These are phyloP conservation scores for Globisporangium orthogonon DNA, from an alignment of 352 stramenopile genomes.

Conservation along the genomic window DNA sequence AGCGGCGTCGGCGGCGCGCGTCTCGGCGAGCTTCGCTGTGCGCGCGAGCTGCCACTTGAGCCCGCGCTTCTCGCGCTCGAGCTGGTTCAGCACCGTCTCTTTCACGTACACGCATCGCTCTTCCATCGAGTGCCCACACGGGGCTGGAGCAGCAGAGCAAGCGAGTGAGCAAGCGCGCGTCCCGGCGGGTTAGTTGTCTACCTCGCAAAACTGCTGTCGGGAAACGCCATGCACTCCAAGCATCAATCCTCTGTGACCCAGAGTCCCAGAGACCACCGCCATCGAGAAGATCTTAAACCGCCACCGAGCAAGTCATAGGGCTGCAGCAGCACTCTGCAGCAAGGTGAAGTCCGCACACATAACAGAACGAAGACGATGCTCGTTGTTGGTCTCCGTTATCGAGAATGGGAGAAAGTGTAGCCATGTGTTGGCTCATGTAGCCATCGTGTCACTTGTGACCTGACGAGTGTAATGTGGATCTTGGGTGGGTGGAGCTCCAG, in stretches of 20 bases:
- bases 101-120: constrained; percentile 42
- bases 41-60: constrained; percentile 49
- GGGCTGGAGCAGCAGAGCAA: constrained; percentile 17
- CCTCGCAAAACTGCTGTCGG: constrained; percentile 6
- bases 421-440: neutral
- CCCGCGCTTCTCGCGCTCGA: constrained; percentile 43
- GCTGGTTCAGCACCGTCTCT: constrained; percentile 34
- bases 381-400: neutral
- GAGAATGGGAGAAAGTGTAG: neutral
- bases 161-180: constrained; percentile 10
- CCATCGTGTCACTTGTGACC: neutral
- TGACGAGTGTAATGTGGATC: no score
- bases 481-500: neutral
- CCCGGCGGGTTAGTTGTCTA: constrained; percentile 20
- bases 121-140: constrained; percentile 9
- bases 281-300: no score
- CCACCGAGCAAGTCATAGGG: no score
- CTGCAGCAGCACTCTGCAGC: no score
- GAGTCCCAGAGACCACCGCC: no score
- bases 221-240: neutral
- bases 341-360: no score
- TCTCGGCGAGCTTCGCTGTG: constrained; percentile 31
- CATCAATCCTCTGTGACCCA: neutral
- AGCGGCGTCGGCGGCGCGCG: constrained; percentile 20
- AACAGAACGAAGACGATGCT: neutral